These are phyloP conservation scores for Aspergillus kassunensis DNA, from an alignment of 495 filamentous ascomycete species.

Conservation along the genomic window DNA sequence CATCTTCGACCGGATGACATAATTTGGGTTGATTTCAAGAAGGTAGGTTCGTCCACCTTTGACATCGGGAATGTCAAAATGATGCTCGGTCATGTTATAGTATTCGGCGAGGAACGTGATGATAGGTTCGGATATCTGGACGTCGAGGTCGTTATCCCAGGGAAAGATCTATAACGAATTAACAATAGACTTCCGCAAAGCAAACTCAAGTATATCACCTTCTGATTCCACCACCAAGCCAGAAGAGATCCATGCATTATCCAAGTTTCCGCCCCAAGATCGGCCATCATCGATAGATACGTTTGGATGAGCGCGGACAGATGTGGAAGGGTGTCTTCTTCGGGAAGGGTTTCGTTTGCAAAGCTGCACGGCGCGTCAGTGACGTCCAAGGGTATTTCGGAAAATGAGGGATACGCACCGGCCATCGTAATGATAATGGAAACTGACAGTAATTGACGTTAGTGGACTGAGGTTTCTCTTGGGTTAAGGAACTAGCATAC, in stretches of 20 bases:
- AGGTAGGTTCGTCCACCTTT: slow-evolving; percentile 47
- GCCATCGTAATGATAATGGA: slow-evolving; percentile 60
- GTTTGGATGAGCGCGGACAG: slow-evolving; percentile 52
- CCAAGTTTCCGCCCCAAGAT: slow-evolving; percentile 57
- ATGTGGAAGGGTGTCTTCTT: slow-evolving; percentile 43
- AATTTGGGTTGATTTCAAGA: slow-evolving; percentile 59
- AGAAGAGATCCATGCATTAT: slow-evolving; percentile 60
- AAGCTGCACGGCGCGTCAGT: slow-evolving; percentile 40
- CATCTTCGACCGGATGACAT: slow-evolving; percentile 38
- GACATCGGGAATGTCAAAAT: slow-evolving; percentile 42
- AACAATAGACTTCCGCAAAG: slow-evolving; percentile 3
- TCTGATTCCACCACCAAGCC: slow-evolving; percentile 62
- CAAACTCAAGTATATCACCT: slow-evolving; percentile 24
- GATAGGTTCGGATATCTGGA: slow-evolving; percentile 53
- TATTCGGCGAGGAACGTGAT: slow-evolving; percentile 55
- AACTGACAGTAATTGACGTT: slow-evolving; percentile 32
- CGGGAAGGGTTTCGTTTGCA: slow-evolving; percentile 40
- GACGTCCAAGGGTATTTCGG: neutral
- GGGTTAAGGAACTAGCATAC: slow-evolving; percentile 32
- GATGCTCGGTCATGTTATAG: slow-evolving; percentile 62
- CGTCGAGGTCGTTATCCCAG: slow-evolving; percentile 61
- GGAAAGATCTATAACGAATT: slow-evolving; percentile 46
- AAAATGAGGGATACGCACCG: slow-evolving; percentile 34
- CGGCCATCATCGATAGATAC: slow-evolving; percentile 52
- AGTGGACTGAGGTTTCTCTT: neutral